A percentile compares a stretch with the other conserved stretches of the same genome.
Evolutionary conservation across 2,329 filamentous ascomycete species (phyloP).

Genomic region (Lomentospora prolificans): DNA sequence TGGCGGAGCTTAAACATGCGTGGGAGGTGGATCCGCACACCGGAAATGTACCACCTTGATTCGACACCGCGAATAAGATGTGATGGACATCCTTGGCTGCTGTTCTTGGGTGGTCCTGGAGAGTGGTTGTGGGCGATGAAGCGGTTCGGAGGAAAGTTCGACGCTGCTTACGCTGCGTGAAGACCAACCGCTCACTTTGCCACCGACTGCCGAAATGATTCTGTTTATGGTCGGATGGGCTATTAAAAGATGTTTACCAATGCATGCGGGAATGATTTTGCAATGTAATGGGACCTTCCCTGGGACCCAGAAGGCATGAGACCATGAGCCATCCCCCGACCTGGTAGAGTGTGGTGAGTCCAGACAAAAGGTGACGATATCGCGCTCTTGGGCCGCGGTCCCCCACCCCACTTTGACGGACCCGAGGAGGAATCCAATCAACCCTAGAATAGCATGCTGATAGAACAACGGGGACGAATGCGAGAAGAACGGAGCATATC

Average conservation of each 20-base stretch:
- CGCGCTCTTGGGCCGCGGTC: neutral
- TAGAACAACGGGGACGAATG: too few relatives aligned
- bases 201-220: neutral
- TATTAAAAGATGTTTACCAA: neutral
- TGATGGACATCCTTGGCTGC: neutral
- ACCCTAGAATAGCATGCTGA: too few relatives aligned
- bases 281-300: neutral
- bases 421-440: too few relatives aligned
- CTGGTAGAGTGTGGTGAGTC: too few relatives aligned
- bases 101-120: neutral
- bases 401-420: neutral
- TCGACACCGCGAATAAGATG: neutral
- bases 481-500: too few relatives aligned
- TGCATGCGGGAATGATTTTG: neutral
- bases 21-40: neutral
- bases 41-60: neutral
- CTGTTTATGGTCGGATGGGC: neutral
- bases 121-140: neutral
- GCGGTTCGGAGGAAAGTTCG: conserved; percentile 7
- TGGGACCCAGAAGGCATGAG: neutral
- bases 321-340: too few relatives aligned
- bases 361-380: too few relatives aligned
- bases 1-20: neutral
- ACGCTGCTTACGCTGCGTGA: conserved; percentile 1
- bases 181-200: neutral